phyloP scores from a whole-genome alignment of 139 green algal species.

The Picochlorum costavermella region DNA sequence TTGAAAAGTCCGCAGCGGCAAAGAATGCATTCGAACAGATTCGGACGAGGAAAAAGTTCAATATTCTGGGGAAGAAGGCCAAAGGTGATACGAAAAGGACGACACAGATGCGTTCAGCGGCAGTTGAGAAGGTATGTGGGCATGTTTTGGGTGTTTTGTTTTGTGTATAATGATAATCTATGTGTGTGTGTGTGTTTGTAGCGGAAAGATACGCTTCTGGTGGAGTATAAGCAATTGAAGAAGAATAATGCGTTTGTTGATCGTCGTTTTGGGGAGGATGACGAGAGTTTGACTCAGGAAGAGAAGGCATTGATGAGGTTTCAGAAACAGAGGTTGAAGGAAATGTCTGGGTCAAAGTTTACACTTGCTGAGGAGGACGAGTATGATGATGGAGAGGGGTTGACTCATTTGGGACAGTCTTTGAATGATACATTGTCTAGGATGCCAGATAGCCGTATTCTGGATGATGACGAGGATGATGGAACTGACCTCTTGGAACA shows the following conservation, averaged over 20 bases:
- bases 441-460: slow-evolving; percentile 5
- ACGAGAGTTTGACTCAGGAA: slow-evolving; percentile 64
- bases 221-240: slow-evolving; percentile 78
- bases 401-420: slow-evolving; percentile 53
- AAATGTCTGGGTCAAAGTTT: slow-evolving; percentile 55
- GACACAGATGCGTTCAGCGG: slow-evolving; percentile 25
- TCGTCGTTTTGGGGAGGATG: slow-evolving; percentile 83
- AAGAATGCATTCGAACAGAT: slow-evolving; percentile 44
- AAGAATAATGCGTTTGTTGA: slow-evolving; percentile 92
- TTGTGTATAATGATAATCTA: background rate
- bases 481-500: slow-evolving; percentile 42
- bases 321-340: slow-evolving; percentile 61
- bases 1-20: slow-evolving; percentile 6
- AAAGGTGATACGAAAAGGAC: slow-evolving; percentile 32
- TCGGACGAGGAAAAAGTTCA: slow-evolving; percentile 40
- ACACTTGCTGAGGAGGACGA: slow-evolving; percentile 58
- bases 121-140: slow-evolving; percentile 32
- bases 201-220: slow-evolving; percentile 82
- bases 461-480: slow-evolving; percentile 35
- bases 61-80: slow-evolving; percentile 45
- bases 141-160: too few relatives aligned
- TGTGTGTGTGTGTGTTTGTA: slow-evolving; percentile 17
- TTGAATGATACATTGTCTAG: slow-evolving; percentile 26
- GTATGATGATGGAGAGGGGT: slow-evolving; percentile 22
- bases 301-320: slow-evolving; percentile 78